These are phyloP conservation scores for Galeopsis tetrahit DNA, from an alignment of 257 asterid genomes.

Conservation along the genomic window DNA sequence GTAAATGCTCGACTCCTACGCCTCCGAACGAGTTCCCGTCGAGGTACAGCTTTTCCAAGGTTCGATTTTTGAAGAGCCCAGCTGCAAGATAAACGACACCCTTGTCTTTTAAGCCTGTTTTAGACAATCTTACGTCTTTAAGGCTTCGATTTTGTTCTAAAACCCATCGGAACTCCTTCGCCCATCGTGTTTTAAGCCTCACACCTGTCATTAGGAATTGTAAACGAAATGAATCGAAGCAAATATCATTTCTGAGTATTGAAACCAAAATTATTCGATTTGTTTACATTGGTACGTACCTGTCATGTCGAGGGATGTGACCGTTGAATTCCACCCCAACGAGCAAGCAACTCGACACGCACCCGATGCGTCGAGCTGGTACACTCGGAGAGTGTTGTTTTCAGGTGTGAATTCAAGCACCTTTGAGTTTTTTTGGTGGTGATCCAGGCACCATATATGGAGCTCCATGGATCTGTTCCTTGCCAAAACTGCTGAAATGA, in stretches of 20 bases:
- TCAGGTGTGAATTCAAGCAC: slow-evolving; percentile 68
- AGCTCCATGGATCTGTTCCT: slow-evolving; percentile 79
- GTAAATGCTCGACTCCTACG: slow-evolving; percentile 74
- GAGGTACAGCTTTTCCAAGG: slow-evolving; percentile 61
- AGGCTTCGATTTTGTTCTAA: slow-evolving; percentile 75
- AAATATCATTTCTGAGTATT: no score
- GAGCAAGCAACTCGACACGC: slow-evolving; percentile 74
- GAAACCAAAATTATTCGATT: no score
- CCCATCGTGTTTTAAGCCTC: slow-evolving; percentile 74
- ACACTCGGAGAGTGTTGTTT: slow-evolving; percentile 56
- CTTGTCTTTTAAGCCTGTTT: slow-evolving; percentile 69
- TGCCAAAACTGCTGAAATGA: slow-evolving; percentile 78
- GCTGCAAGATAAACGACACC: slow-evolving; percentile 78
- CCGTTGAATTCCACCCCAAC: slow-evolving; percentile 72
- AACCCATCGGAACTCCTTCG: slow-evolving; percentile 81
- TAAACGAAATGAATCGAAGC: no score
- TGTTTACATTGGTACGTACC: slow-evolving; percentile 39
- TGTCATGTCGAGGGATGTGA: slow-evolving; percentile 67
- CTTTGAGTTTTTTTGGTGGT: slow-evolving; percentile 41
- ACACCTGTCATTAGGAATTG: slow-evolving; percentile 21
- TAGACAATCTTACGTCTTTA: slow-evolving; percentile 66
- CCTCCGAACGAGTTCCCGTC: slow-evolving; percentile 73
- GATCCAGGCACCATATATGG: slow-evolving; percentile 64
- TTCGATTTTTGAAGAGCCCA: slow-evolving; percentile 74
- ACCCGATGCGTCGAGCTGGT: slow-evolving; percentile 50